These are phyloP conservation scores for Pseudevernia furfuracea DNA, from an alignment of 495 filamentous ascomycete species.

Conservation along the genomic window DNA sequence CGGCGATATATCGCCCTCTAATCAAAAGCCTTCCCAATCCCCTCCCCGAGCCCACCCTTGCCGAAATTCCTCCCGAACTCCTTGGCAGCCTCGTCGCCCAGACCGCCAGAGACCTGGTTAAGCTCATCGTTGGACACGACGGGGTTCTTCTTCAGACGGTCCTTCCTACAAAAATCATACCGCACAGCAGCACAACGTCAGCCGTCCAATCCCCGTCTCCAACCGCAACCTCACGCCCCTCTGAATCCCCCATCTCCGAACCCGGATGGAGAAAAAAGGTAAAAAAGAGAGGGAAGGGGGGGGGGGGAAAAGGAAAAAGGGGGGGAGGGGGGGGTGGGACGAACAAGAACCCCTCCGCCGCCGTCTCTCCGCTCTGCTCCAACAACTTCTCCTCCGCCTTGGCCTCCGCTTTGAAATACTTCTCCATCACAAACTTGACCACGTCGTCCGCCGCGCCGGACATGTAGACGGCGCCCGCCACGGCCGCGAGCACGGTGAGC, in stretches of 20 bases:
- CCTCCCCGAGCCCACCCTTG: conserved; percentile 10
- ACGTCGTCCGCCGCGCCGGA: conserved; percentile 17
- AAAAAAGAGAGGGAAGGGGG: not conserved
- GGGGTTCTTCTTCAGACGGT: conserved; percentile 25
- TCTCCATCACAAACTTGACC: conserved; percentile 12
- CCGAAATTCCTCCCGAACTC: conserved; percentile 16
- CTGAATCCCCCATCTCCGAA: no score
- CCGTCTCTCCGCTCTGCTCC: conserved; percentile 12
- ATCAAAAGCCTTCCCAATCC: conserved; percentile 17
- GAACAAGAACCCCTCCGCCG: conserved; percentile 20
- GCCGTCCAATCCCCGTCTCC: no score
- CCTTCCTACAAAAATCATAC: conserved; percentile 21
- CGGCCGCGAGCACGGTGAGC: not conserved
- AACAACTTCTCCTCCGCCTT: conserved; percentile 20
- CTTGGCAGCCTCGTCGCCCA: conserved; percentile 14
- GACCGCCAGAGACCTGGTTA: conserved; percentile 13
- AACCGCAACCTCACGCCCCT: no score
- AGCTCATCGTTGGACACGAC: conserved; percentile 18
- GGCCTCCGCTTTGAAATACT: conserved; percentile 23
- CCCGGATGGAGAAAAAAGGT: not conserved
- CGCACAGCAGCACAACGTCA: no score
- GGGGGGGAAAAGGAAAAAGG: not conserved
- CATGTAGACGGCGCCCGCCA: conserved; percentile 11
- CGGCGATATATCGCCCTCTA: not conserved
- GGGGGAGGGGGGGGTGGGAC: not conserved